Evolutionary conservation across 148 eudicot genomes (phyloP), one percentile per base, ranked within the genome.

Genomic region (Rhododendron vialii): DNA sequence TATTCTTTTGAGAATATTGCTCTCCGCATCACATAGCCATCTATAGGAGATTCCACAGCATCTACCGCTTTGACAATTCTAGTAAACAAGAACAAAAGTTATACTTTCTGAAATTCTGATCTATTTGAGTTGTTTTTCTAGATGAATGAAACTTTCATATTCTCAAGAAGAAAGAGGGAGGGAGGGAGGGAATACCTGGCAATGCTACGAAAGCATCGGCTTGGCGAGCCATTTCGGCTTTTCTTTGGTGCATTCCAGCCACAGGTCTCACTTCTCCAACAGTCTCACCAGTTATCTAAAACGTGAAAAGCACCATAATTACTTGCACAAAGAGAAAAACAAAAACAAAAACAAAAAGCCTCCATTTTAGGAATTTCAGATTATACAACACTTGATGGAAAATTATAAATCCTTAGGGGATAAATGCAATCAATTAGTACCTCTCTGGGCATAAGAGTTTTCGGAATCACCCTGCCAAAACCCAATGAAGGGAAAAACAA

Each of bases 151-250:
- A 17, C 7, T 5, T 57, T 5, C 7, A 57, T 57, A 17, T 18
- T 57, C 71, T 65, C 13, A 63, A n/a, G 3, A 13, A 28, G 20
- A 74, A 74, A 1, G 24, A 33, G 20, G 22, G n/a, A 36, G n/a
- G 48, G 26, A 41, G 41, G 55, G 26, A 45, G 13, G 26, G n/a
- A 6, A 7, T 38, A 78, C 99, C 99, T 24, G 99, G 99, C 85
- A 96, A 87, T 45, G 99, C 99, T 84, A 95, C 92, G 87, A 96
- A 96, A 3, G 99, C 99, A 86, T 96, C 96, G 65, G 99, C 96
- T 85, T 95, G 98, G 3, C 96, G 94, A 81, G 98, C 97, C 99
- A 96, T 96, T 89, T 96, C 99, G 14, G 99, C 99, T 84, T 96
- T 96, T 63, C 99, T 89, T 90, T 95, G 99, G 86, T 96, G 99